Evolutionary conservation across 768 basidiomycete species (phyloP).

Genomic region (Lentinus tigrinus): DNA sequence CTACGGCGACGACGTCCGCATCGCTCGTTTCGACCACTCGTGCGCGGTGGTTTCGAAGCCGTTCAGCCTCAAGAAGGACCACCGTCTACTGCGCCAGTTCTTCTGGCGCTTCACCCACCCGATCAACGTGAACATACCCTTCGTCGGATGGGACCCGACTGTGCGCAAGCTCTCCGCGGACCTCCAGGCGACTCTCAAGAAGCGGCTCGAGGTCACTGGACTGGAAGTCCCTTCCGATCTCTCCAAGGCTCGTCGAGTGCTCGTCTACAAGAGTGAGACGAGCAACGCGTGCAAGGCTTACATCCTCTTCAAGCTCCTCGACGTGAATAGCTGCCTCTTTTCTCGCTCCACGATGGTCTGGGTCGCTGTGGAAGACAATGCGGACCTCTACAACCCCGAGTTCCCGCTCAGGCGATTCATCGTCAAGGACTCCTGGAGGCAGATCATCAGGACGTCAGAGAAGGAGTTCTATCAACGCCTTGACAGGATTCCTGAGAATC

Average conservation of each 20-base stretch:
- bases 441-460: conserved; percentile 2
- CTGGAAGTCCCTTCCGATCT: not conserved
- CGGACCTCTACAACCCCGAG: not conserved
- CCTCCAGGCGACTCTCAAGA: not conserved
- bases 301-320: conserved; percentile 1
- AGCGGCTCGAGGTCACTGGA: not conserved
- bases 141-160: conserved; percentile 9
- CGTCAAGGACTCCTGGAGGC: conserved; percentile 17
- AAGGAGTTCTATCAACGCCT: not conserved
- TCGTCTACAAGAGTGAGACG: conserved; percentile 2
- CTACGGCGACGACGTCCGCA: conserved; percentile 4
- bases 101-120: conserved; percentile 13
- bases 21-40: conserved; percentile 17
- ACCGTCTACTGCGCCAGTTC: not conserved
- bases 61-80: not conserved
- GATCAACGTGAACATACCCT: not conserved
- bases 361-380: conserved; percentile 9
- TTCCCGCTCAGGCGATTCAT: not conserved
- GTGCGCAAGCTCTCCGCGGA: not conserved
- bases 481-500: not conserved
- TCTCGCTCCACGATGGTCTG: conserved; percentile 15
- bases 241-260: not conserved
- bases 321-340: conserved; percentile 8
- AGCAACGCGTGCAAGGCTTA: not conserved
- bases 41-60: conserved; percentile 2